Evolutionary conservation across 2,329 filamentous ascomycete species (phyloP).

Genomic region (Cercospora nicotianae): DNA sequence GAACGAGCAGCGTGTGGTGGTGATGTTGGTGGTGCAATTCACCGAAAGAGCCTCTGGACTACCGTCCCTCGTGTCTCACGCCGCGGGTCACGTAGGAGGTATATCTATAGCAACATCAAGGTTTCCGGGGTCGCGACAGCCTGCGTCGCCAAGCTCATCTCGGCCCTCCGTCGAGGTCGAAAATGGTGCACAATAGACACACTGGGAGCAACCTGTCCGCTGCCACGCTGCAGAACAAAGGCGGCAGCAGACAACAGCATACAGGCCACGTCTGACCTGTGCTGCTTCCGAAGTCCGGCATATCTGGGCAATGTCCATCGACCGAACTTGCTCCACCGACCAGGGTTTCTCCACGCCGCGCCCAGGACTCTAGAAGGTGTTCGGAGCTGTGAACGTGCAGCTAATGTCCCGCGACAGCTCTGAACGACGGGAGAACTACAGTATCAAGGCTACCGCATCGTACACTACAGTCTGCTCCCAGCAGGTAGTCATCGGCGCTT

Average conservation of each 20-base stretch:
- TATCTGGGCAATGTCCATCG: not conserved
- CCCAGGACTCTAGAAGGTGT: not conserved
- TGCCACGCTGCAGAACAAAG: not conserved
- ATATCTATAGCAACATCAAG: slow-evolving; percentile 16
- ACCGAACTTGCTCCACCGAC: slow-evolving; percentile 4
- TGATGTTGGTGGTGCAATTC: not conserved
- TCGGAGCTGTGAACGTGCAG: not conserved
- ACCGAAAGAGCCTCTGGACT: not conserved
- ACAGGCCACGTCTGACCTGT: slow-evolving; percentile 1
- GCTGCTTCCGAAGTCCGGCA: not conserved
- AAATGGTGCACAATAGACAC: not conserved
- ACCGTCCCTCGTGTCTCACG: not conserved
- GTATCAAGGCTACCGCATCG: slow-evolving; percentile 22
- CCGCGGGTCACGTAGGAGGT: not conserved
- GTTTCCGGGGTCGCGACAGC: slow-evolving; percentile 5
- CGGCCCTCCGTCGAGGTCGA: slow-evolving; percentile 5
- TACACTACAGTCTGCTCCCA: slow-evolving; percentile 24
- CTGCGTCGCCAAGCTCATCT: slow-evolving; percentile 20
- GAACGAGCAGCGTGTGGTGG: not conserved
- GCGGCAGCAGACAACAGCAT: not conserved
- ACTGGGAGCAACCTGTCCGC: not conserved
- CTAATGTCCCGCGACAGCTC: not conserved
- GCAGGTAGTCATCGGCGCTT: slow-evolving; percentile 47
- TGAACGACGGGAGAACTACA: not conserved
- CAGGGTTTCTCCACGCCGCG: not conserved